Evolutionary conservation across 495 filamentous ascomycete species (phyloP), one percentile per base, ranked within the genome.

Genomic region (Penicillium samsonianum): DNA sequence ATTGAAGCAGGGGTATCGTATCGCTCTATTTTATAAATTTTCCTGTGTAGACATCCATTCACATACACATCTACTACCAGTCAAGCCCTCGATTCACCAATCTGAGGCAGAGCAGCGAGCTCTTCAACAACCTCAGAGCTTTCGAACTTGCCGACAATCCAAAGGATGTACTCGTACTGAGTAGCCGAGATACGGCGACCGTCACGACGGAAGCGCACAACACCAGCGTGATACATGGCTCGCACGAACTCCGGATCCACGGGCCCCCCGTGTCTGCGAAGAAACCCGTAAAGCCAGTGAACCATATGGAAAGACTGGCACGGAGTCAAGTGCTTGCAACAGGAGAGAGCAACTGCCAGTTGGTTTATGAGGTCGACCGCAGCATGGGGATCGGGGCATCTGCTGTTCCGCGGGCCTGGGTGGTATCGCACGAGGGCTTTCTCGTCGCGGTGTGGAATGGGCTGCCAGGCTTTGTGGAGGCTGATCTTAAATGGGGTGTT

Each of bases 221-320:
- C 64, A 25, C 75, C 78, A 43, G 76, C 76, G 66, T 79, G 75
- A 52, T 77, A 77, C 69, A 80, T 61, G 4, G 78, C 74, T 22
- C 77, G 75, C 10, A 69, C 72, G 25, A 81, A 49, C 16, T 59
- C 56, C 2, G 74, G 71, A 40, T 69, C 60, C n/a, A 79, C 65
- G 28, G 76, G 77, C 8, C 68, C 75, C 40, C 66, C 57, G 49
- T 78, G 72, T 38, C 57, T 61, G 11, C 67, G 50, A 10, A 78
- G 64, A 53, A 70, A 76, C 11, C 55, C 45, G 46, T 77, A 79
- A n/a, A 79, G 65, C 65, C 70, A 73, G 37, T 69, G 65, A 6
- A 78, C 61, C 40, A 79, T 62, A 33, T 66, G 55, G 44, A 70
- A 78, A 0, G 78, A 67, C n/a, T 70, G 71, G 1, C 63, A 67